Evolutionary conservation across 2,329 filamentous ascomycete genomes (phyloP).

Genomic region (Chalaropsis thielavioides): DNA sequence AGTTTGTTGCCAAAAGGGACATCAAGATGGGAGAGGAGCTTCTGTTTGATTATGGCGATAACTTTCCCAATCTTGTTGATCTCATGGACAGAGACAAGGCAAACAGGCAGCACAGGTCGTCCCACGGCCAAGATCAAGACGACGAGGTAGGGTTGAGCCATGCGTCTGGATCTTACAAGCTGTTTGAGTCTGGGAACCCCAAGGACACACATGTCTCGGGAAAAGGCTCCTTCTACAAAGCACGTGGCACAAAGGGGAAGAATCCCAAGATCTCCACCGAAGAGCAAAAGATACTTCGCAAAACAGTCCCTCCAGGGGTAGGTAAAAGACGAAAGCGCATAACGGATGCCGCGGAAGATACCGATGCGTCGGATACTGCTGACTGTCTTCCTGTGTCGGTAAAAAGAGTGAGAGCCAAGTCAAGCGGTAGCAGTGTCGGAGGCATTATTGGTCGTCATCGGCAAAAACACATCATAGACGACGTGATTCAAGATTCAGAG

Average conservation of each 20-base stretch:
- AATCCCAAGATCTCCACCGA: neutral
- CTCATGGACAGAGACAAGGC: slow-evolving; percentile 14
- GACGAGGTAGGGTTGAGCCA: neutral
- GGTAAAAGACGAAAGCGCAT: neutral
- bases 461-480: neutral
- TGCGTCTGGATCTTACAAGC: neutral
- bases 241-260: neutral
- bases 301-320: neutral
- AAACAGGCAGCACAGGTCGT: slow-evolving; percentile 8
- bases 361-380: neutral
- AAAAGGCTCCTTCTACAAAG: neutral
- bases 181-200: neutral
- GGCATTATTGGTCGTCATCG: too few relatives aligned
- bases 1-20: slow-evolving; percentile 51
- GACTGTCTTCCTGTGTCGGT: neutral
- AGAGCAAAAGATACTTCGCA: neutral
- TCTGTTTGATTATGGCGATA: slow-evolving; percentile 67
- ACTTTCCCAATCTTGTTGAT: slow-evolving; percentile 44
- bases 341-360: neutral
- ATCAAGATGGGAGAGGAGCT: slow-evolving; percentile 62
- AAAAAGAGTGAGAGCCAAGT: neutral
- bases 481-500: slow-evolving; percentile 5
- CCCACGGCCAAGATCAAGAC: neutral
- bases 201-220: neutral
- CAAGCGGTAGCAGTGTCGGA: too few relatives aligned